Conservation (phyloP, 306 rosid species). For the Dryas alaskensis region DNA sequence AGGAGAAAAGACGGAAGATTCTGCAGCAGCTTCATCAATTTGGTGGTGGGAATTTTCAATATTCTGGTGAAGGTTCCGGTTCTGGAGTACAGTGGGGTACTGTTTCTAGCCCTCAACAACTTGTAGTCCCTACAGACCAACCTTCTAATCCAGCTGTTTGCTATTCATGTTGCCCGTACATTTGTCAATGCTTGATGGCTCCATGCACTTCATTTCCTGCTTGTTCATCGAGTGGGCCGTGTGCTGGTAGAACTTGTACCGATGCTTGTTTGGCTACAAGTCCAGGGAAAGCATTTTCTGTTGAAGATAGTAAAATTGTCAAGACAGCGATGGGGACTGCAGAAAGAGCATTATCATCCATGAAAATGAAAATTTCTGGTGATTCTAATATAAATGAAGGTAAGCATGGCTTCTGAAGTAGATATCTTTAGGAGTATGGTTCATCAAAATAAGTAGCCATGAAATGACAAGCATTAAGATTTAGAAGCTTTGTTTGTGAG, state of each 20-base stretch:
- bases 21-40: slow-evolving; percentile 68
- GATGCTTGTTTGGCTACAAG: slow-evolving; percentile 35
- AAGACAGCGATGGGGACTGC: slow-evolving; percentile 71
- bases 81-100: slow-evolving; percentile 31
- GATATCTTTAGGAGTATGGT: slow-evolving; percentile 13
- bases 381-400: slow-evolving; percentile 55
- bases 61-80: slow-evolving; percentile 33
- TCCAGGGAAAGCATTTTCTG: slow-evolving; percentile 36
- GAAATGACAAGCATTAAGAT: slow-evolving; percentile 1
- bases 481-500: neutral
- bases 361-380: slow-evolving; percentile 37
- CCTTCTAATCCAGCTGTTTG: slow-evolving; percentile 44
- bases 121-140: slow-evolving; percentile 32
- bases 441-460: slow-evolving; percentile 10
- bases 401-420: slow-evolving; percentile 27
- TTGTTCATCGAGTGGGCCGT: slow-evolving; percentile 39
- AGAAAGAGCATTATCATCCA: slow-evolving; percentile 65
- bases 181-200: slow-evolving; percentile 33
- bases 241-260: slow-evolving; percentile 36
- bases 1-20: slow-evolving; percentile 71
- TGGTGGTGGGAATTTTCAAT: slow-evolving; percentile 56
- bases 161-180: slow-evolving; percentile 56
- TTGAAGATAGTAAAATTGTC: slow-evolving; percentile 43
- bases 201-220: slow-evolving; percentile 39
- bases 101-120: slow-evolving; percentile 37